Percentiles rank a stretch among this genome's conserved stretches.
phyloP scores from a whole-genome alignment of 1,284 basidiomycete species.

The Ustilago sp. region DNA sequence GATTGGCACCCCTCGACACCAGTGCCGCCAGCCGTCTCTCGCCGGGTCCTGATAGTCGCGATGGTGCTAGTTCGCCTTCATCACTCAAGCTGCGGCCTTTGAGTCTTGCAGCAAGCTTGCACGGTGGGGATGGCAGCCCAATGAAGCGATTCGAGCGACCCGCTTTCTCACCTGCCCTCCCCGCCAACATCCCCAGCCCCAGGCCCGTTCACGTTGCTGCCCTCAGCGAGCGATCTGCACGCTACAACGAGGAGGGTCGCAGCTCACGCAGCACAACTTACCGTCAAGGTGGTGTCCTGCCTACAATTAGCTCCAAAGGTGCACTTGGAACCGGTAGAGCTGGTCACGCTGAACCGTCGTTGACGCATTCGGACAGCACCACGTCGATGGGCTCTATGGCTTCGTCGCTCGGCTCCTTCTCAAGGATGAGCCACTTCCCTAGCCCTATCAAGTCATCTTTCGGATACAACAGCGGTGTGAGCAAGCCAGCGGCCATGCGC shows the following conservation, averaged over 20 bases:
- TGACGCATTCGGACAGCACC: constrained; percentile 38
- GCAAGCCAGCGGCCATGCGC: constrained; percentile 37
- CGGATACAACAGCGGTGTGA: constrained; percentile 9
- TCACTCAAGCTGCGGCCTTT: constrained; percentile 45
- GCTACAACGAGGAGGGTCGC: constrained; percentile 46
- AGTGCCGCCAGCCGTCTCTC: constrained; percentile 37
- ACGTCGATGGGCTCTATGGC: constrained; percentile 40
- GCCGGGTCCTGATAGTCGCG: constrained; percentile 16
- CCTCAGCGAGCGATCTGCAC: constrained; percentile 28
- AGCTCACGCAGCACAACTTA: constrained; percentile 36
- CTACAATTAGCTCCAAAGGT: constrained; percentile 48
- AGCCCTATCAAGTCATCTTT: constrained; percentile 35
- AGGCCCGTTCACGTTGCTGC: constrained; percentile 22
- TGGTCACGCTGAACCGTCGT: constrained; percentile 27
- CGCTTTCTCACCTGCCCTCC: constrained; percentile 49
- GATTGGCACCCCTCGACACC: constrained; percentile 37
- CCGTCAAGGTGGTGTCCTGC: constrained; percentile 48
- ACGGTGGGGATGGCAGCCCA: constrained; percentile 33
- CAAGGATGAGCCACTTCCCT: constrained; percentile 33
- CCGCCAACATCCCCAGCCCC: constrained; percentile 42
- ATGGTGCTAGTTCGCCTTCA: constrained; percentile 33
- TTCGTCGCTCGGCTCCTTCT: constrained; percentile 42
- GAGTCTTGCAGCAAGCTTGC: constrained; percentile 40
- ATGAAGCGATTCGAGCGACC: constrained; percentile 45
- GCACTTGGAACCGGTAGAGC: constrained; percentile 38